phyloP scores from a whole-genome alignment of 352 stramenopile genomes.

The Globisporangium camurandrum region DNA sequence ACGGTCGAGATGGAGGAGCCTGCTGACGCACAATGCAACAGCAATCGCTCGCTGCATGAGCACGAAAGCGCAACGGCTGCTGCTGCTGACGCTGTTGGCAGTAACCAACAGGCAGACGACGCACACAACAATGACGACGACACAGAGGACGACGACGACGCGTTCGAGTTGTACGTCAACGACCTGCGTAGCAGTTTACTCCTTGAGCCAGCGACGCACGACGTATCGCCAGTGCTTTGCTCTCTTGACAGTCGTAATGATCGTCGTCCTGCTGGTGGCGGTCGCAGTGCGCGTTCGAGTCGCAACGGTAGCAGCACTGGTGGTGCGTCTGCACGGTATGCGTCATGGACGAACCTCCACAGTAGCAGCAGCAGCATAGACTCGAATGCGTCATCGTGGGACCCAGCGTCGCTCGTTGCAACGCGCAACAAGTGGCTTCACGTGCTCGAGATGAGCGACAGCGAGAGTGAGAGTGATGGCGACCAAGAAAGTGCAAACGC shows the following conservation, averaged over 20 bases:
- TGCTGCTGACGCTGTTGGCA: neutral
- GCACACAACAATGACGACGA: constrained; percentile 1
- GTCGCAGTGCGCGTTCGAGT: neutral
- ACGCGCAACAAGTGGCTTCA: neutral
- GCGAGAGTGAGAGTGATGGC: constrained; percentile 5
- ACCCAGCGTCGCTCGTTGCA: neutral
- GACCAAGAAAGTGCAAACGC: no score
- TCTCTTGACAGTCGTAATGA: no score
- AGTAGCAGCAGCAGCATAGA: no score
- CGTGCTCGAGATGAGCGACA: neutral
- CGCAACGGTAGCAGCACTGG: neutral
- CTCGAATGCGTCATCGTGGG: neutral
- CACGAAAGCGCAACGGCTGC: neutral
- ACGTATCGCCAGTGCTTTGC: no score
- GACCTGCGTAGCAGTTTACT: constrained; percentile 6
- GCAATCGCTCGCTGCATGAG: neutral
- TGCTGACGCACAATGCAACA: neutral
- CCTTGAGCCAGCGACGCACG: neutral
- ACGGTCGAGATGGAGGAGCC: neutral
- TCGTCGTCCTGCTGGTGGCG: no score
- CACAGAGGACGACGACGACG: constrained; percentile 21
- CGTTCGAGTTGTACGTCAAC: constrained; percentile 30
- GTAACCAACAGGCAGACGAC: no score
- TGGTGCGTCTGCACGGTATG: constrained; percentile 2
- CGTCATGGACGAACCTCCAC: constrained; percentile 4